phyloP scores from a whole-genome alignment of 78 protist species.

The Dictyostelium capitatum region DNA sequence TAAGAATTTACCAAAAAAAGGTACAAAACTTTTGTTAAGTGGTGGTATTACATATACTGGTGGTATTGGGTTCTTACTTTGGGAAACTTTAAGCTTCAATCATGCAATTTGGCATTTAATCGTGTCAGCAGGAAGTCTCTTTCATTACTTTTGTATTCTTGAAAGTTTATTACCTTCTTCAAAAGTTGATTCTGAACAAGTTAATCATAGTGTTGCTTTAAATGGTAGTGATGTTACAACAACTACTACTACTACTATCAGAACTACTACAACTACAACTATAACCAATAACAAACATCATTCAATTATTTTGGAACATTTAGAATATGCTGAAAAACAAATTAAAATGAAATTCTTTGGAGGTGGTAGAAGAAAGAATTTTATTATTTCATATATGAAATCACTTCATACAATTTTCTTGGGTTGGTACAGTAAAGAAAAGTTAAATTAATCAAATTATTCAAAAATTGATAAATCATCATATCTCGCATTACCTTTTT shows the following conservation, averaged over 20 bases:
- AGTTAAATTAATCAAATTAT: background rate
- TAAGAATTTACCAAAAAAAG: slow-evolving; percentile 33
- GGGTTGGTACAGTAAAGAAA: slow-evolving; percentile 46
- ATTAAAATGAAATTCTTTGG: slow-evolving; percentile 64
- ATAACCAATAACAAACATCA: background rate
- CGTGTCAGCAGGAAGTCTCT: slow-evolving; percentile 61
- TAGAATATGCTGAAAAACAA: slow-evolving; percentile 72
- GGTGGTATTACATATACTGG: slow-evolving; percentile 75
- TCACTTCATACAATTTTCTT: slow-evolving; percentile 15
- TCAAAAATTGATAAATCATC: too few species aligned
- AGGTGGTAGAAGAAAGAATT: slow-evolving; percentile 17
- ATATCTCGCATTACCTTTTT: too few species aligned
- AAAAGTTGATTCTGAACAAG: background rate
- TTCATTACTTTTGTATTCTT: slow-evolving; percentile 73
- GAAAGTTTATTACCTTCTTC: slow-evolving; percentile 55
- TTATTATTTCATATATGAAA: slow-evolving; percentile 66
- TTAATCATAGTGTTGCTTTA: background rate
- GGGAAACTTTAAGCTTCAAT: slow-evolving; percentile 69
- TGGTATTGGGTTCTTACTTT: slow-evolving; percentile 61
- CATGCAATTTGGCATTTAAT: slow-evolving; percentile 77
- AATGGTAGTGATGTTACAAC: background rate
- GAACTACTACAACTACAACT: background rate
- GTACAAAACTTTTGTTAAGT: slow-evolving; percentile 51
- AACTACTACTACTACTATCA: background rate
- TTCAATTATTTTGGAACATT: slow-evolving; percentile 54